Conservation (phyloP, 257 asterid genomes). For the Ajuga chamaepitys region DNA sequence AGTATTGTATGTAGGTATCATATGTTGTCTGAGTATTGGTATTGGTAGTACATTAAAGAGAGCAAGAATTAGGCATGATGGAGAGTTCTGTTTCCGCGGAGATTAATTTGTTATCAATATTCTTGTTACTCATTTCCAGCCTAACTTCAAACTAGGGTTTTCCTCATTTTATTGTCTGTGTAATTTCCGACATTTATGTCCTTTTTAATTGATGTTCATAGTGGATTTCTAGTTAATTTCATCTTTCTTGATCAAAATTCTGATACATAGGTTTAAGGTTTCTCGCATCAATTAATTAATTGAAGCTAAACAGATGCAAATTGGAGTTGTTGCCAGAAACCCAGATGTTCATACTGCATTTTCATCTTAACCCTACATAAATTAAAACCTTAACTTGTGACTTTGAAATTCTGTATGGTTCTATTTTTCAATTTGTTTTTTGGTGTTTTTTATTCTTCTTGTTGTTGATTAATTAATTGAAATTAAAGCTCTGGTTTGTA, state of each 20-base stretch:
- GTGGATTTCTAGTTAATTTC: background rate
- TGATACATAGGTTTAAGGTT: background rate
- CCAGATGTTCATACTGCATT: too few species aligned
- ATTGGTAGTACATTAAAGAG: background rate
- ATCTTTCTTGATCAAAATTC: too few species aligned
- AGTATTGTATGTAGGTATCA: constrained; percentile 3
- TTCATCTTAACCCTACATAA: too few species aligned
- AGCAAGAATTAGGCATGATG: background rate
- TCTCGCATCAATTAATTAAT: background rate
- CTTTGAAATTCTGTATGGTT: too few species aligned
- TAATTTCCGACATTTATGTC: background rate
- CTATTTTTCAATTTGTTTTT: too few species aligned
- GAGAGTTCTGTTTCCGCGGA: background rate
- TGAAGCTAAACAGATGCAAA: background rate
- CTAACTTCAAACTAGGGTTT: constrained; percentile 19
- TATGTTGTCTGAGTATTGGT: background rate
- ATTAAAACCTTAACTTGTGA: too few species aligned
- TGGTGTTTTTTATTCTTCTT: too few species aligned
- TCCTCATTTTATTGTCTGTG: background rate
- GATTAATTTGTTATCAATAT: background rate
- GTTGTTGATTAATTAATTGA: background rate
- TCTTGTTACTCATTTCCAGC: background rate
- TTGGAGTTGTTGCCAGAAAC: too few species aligned
- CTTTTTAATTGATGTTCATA: background rate
- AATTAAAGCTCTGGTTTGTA: background rate